These are phyloP conservation scores for Boechera stricta DNA, from an alignment of 345 rosid species.

Conservation along the genomic window DNA sequence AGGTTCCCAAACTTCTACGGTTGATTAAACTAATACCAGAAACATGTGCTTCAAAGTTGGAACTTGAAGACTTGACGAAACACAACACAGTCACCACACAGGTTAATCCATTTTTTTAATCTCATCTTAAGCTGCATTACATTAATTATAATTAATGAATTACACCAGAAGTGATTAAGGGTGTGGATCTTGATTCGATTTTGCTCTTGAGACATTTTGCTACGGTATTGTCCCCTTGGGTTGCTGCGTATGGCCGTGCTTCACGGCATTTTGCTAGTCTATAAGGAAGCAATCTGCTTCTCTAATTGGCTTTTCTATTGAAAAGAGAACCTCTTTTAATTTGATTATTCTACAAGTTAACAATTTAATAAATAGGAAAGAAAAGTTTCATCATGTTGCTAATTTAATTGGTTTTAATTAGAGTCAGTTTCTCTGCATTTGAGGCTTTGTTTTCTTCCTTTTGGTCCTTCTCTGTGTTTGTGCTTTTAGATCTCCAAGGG, in stretches of 20 bases:
- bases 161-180: constrained; percentile 37
- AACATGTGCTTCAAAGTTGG: constrained; percentile 58
- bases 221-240: constrained; percentile 46
- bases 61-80: constrained; percentile 59
- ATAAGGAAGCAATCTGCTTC: constrained; percentile 40
- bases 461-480: constrained; percentile 49
- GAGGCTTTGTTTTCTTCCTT: constrained; percentile 36
- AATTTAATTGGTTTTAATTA: constrained; percentile 36
- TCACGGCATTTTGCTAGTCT: constrained; percentile 40
- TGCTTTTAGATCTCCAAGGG: constrained; percentile 57
- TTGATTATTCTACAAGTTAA: constrained; percentile 35
- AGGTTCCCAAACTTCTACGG: constrained; percentile 71
- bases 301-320: constrained; percentile 33
- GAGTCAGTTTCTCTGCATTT: constrained; percentile 45
- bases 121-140: constrained; percentile 28
- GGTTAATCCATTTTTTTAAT: constrained; percentile 21
- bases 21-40: constrained; percentile 39
- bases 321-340: constrained; percentile 30
- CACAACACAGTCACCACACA: constrained; percentile 36
- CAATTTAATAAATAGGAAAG: constrained; percentile 35
- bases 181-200: constrained; percentile 49
- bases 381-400: constrained; percentile 11
- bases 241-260: constrained; percentile 33
- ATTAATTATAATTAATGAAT: constrained; percentile 19
- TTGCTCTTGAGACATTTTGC: constrained; percentile 49